Evolutionary conservation across 139 green algal genomes (phyloP).

Genomic region (Chlamydomonas incerta): DNA sequence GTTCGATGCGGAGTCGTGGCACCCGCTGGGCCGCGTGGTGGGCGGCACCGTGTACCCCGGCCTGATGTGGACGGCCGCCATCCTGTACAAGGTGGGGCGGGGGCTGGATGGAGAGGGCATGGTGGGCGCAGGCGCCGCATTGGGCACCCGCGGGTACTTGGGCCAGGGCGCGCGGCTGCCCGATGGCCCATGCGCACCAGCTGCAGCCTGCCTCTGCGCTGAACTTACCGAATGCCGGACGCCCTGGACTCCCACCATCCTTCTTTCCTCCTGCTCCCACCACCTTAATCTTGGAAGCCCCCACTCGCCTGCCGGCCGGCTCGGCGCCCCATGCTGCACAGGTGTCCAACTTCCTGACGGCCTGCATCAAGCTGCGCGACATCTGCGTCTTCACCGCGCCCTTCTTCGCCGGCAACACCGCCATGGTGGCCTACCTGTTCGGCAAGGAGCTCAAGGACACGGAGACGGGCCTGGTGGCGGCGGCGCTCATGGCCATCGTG

Average conservation of each 20-base stretch:
- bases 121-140: no score
- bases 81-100: conserved; percentile 44
- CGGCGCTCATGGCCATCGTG: conserved; percentile 69
- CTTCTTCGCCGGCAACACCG: conserved; percentile 66
- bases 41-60: conserved; percentile 84
- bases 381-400: conserved; percentile 77
- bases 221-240: no score
- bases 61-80: conserved; percentile 74
- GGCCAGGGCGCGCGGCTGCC: no score
- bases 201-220: no score
- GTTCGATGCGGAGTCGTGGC: conserved; percentile 83
- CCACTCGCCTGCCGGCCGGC: no score
- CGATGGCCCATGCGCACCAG: no score
- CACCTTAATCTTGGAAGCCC: no score
- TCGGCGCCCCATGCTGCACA: no score
- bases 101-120: no score
- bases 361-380: conserved; percentile 62
- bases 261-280: no score
- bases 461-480: conserved; percentile 62
- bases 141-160: no score
- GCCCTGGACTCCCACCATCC: no score
- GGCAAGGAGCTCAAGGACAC: conserved; percentile 66
- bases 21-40: conserved; percentile 81
- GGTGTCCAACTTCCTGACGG: conserved; percentile 14
- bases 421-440: conserved; percentile 76